Evolutionary conservation across 352 stramenopile genomes (phyloP), one percentile per base, ranked within the genome.

Genomic region (Phytophthora idaei): DNA sequence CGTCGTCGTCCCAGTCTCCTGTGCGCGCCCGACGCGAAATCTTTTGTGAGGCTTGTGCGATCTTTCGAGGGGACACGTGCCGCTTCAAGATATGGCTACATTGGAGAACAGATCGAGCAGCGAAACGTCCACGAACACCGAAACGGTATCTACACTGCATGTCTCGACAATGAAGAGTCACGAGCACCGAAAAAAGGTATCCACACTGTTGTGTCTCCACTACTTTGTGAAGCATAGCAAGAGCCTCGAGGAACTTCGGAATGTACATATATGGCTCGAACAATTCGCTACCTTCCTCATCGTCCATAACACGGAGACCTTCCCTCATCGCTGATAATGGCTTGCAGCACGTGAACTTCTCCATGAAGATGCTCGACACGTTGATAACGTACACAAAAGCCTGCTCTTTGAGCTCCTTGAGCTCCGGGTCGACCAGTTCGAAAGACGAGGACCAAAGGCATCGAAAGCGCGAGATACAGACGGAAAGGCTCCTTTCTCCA

Each of bases 381-480:
- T 99, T 99, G 47, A 98, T 98, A 76, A 99, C 99, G 66, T 98
- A 98, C 21, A 97, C 96, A 74, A 98, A 99, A 36, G 93, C 92
- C 78, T 99, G 98, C 71, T 21, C 21, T 21, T 21, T 21, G 21
- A 21, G 21, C 21, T 99, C 97, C 74, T 98, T 98, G 42, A 99
- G 87, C 76, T 99, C 96, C 25, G 93, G 98, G 64, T 96, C 95
- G 46, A 98, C 90, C 17, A 98, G 82, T 32, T 87, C 85, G 41
- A 99, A 90, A 39, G 93, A 97, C 54, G 97, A 88, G 62, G 15
- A 97, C 95, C 52, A 97, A 98, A 63, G 96, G 83, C 95, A 99
- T 98, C 32, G 96, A 98, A 5, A 79, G 71, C 41, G 86, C 80
- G 48, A 98, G 97, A 77, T 98, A 98, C 36, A 94, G 94, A 37